Evolutionary conservation across 129 eudicot species (phyloP).

Genomic region (Glebionis coronaria): DNA sequence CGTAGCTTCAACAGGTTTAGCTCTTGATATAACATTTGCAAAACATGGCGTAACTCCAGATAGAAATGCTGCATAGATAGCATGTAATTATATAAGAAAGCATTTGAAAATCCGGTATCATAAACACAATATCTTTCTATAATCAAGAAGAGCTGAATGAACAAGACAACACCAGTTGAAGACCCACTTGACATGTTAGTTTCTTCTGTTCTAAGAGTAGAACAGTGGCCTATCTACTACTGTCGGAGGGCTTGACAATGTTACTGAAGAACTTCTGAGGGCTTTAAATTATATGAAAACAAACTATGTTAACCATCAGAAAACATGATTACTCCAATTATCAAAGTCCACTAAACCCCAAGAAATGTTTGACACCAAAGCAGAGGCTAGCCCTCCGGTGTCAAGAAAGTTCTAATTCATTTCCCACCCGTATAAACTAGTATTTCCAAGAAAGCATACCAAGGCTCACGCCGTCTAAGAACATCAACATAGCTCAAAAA

Average conservation of each 20-base stretch:
- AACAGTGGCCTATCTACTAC: slow-evolving; percentile 60
- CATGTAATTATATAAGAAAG: neutral
- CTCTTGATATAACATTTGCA: slow-evolving; percentile 68
- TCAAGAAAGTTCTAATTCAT: too few species aligned
- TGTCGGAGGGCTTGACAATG: too few species aligned
- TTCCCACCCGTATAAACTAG: too few species aligned
- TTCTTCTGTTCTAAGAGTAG: slow-evolving; percentile 51
- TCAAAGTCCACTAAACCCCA: too few species aligned
- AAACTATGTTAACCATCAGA: neutral
- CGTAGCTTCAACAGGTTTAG: slow-evolving; percentile 55
- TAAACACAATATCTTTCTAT: neutral
- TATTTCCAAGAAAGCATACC: too few species aligned
- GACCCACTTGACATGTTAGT: slow-evolving; percentile 30
- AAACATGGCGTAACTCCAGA: slow-evolving; percentile 46
- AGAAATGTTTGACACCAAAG: too few species aligned
- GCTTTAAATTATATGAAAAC: slow-evolving; percentile 36
- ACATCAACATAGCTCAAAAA: too few species aligned
- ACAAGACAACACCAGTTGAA: slow-evolving; percentile 35
- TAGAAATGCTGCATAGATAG: slow-evolving; percentile 26
- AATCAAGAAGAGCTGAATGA: neutral
- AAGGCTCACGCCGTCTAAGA: too few species aligned
- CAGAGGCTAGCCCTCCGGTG: too few species aligned
- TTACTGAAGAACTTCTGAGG: slow-evolving; percentile 62
- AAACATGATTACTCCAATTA: too few species aligned
- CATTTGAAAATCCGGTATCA: neutral